phyloP scores from a whole-genome alignment of 331 rosid genomes.

The Acacia pycnantha region DNA sequence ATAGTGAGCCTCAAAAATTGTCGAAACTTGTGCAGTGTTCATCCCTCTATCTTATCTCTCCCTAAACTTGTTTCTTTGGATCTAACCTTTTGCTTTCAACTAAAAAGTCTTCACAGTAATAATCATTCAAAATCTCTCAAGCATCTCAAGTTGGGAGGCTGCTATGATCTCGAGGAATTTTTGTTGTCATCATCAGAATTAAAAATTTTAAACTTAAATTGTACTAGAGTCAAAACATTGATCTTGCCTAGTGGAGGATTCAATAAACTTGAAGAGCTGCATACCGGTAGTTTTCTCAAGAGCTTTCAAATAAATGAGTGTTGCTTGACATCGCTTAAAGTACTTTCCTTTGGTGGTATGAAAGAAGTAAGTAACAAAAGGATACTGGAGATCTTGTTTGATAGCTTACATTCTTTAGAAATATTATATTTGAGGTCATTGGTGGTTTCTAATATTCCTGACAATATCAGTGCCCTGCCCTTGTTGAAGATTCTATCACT shows the following conservation, averaged over 20 bases:
- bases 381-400: not conserved
- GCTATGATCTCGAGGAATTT: not conserved
- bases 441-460: not conserved
- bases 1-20: not conserved
- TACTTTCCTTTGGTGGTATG: not conserved
- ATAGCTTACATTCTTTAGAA: not conserved
- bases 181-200: not conserved
- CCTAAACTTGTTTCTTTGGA: not conserved
- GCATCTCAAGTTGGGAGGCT: not conserved
- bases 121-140: not conserved
- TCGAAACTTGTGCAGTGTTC: not conserved
- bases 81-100: not conserved
- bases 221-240: not conserved
- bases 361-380: not conserved
- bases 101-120: not conserved
- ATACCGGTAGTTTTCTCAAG: not conserved
- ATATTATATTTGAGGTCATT: not conserved
- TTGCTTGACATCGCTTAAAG: not conserved
- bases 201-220: not conserved
- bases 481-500: not conserved
- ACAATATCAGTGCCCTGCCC: not conserved
- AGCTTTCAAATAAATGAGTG: not conserved
- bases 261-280: not conserved
- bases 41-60: slow-evolving; percentile 8
- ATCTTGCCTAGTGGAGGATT: not conserved